These are phyloP conservation scores for Adansonia grandidieri DNA, from an alignment of 441 rosid species.

Conservation along the genomic window DNA sequence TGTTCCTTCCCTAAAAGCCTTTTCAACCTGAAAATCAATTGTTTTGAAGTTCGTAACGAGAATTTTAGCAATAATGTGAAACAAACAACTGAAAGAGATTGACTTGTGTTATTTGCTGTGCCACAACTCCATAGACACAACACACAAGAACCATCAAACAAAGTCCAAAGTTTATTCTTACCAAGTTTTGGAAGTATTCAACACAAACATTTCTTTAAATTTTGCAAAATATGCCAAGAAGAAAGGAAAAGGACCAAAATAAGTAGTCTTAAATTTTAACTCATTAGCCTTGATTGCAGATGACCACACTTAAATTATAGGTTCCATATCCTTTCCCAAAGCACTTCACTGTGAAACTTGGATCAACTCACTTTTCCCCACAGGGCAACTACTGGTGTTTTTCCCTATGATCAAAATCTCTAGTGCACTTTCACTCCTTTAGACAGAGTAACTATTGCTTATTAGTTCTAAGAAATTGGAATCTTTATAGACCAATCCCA, in stretches of 20 bases:
- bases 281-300: constrained; percentile 13
- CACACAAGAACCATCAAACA: constrained; percentile 9
- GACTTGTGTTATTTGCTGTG: neutral
- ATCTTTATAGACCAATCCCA: neutral
- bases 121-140: neutral
- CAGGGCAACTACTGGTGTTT: neutral
- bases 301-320: constrained; percentile 11
- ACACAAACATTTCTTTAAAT: constrained; percentile 9
- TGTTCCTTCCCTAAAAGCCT: constrained; percentile 97
- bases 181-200: neutral
- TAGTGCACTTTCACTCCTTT: neutral
- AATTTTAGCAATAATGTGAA: neutral
- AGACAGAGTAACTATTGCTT: neutral
- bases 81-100: constrained; percentile 15
- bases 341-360: constrained; percentile 3
- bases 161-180: neutral
- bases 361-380: neutral
- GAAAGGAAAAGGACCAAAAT: neutral
- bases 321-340: neutral
- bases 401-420: neutral
- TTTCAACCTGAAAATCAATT: constrained; percentile 74
- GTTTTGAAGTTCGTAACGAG: neutral
- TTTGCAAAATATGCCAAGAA: neutral
- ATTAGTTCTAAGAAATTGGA: neutral
- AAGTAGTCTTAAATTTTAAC: constrained; percentile 6